These are phyloP conservation scores for Akanthomyces dipterigenus DNA, from an alignment of 2,329 filamentous ascomycete species.

Conservation along the genomic window DNA sequence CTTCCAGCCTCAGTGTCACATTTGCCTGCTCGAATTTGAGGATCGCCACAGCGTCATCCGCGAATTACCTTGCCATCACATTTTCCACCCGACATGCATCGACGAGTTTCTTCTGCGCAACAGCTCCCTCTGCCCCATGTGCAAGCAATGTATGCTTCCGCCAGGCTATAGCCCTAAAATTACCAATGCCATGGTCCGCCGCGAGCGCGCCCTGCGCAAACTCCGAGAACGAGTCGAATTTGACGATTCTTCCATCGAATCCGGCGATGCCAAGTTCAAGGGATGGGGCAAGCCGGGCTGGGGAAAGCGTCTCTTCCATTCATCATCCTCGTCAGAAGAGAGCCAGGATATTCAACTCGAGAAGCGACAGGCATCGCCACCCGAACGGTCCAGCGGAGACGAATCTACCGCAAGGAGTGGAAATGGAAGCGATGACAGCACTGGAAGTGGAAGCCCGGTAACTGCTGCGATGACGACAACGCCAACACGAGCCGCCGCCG, in stretches of 20 bases:
- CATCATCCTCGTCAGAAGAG: slow-evolving; percentile 19
- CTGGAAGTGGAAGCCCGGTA: not conserved
- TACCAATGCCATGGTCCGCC: slow-evolving; percentile 80
- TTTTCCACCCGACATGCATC: slow-evolving; percentile 89
- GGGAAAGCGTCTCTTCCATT: slow-evolving; percentile 27
- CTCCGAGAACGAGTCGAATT: slow-evolving; percentile 47
- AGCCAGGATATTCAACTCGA: slow-evolving; percentile 6
- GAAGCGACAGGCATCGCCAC: slow-evolving; percentile 1
- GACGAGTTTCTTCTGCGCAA: slow-evolving; percentile 72
- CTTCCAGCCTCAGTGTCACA: slow-evolving; percentile 78
- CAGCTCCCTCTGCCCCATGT: slow-evolving; percentile 85
- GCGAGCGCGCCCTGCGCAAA: slow-evolving; percentile 63
- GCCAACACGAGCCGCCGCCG: not conserved
- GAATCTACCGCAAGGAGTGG: not conserved
- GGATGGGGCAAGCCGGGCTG: slow-evolving; percentile 21
- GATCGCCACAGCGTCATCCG: slow-evolving; percentile 65
- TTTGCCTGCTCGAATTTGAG: slow-evolving; percentile 78
- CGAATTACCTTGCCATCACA: slow-evolving; percentile 82
- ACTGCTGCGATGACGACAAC: not conserved
- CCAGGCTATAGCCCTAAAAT: slow-evolving; percentile 59
- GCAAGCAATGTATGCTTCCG: slow-evolving; percentile 78
- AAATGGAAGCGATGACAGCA: not conserved
- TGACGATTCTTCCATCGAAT: slow-evolving; percentile 30
- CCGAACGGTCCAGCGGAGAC: slow-evolving; percentile 2
- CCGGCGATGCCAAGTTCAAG: slow-evolving; percentile 28